A percentile compares a stretch with the other conserved stretches of the same genome.
Evolutionary conservation across 2,329 filamentous ascomycete species (phyloP).

Genomic region (Venturia pyrina): DNA sequence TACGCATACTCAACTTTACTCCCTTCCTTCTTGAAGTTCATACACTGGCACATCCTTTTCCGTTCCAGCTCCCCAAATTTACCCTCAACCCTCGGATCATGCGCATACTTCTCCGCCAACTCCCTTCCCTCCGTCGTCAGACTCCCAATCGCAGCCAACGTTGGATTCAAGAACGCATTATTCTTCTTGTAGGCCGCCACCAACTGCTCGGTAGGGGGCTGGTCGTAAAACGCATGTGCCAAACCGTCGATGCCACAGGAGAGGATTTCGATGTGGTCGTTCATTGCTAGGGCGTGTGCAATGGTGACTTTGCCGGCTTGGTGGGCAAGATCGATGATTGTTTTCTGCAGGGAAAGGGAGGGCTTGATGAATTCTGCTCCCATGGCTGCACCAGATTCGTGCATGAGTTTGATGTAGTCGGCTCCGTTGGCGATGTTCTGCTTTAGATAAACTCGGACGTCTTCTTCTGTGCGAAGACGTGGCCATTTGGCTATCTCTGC

Average conservation of each 20-base stretch:
- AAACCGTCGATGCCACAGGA: slow-evolving; percentile 33
- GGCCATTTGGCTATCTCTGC: slow-evolving; percentile 38
- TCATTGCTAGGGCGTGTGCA: slow-evolving; percentile 30
- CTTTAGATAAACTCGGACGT: slow-evolving; percentile 33
- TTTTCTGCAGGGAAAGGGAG: slow-evolving; percentile 34
- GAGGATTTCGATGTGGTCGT: slow-evolving; percentile 33
- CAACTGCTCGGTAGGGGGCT: slow-evolving; percentile 27
- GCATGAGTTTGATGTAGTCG: slow-evolving; percentile 44
- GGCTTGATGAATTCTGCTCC: slow-evolving; percentile 30
- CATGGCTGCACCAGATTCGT: slow-evolving; percentile 36
- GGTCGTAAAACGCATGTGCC: slow-evolving; percentile 34
- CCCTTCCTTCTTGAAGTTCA: slow-evolving; percentile 25
- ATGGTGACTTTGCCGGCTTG: slow-evolving; percentile 27
- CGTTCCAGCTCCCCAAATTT: slow-evolving; percentile 25
- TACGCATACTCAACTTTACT: slow-evolving; percentile 31
- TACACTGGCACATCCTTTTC: slow-evolving; percentile 31
- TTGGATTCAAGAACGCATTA: slow-evolving; percentile 33
- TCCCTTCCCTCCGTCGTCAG: slow-evolving; percentile 31
- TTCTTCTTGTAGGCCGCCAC: slow-evolving; percentile 33
- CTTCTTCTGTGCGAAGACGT: slow-evolving; percentile 31
- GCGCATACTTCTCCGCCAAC: slow-evolving; percentile 30
- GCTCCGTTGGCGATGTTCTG: slow-evolving; percentile 30
- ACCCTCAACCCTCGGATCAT: slow-evolving; percentile 27
- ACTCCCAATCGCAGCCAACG: slow-evolving; percentile 30
- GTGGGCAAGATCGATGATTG: slow-evolving; percentile 32